Percentiles rank a stretch among this genome's conserved stretches.
phyloP scores from a whole-genome alignment of 176 grass and related monocot species.

The Raddia guianensis region DNA sequence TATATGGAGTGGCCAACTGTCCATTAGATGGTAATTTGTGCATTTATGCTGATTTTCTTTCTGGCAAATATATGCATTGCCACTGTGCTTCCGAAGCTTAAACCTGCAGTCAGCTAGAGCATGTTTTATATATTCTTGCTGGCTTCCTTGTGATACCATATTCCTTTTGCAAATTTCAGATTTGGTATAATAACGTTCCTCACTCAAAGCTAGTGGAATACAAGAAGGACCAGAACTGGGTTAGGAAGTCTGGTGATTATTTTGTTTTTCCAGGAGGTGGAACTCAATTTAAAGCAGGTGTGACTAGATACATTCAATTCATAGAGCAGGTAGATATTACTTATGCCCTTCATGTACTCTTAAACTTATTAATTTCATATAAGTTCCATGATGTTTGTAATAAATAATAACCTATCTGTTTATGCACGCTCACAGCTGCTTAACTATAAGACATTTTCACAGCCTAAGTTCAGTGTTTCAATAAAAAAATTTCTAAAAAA shows the following conservation, averaged over 20 bases:
- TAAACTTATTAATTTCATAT: not conserved
- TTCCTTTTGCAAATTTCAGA: slow-evolving; percentile 50
- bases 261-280: slow-evolving; percentile 86
- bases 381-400: not conserved
- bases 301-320: slow-evolving; percentile 74
- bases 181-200: slow-evolving; percentile 98
- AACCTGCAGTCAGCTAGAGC: slow-evolving; percentile 18
- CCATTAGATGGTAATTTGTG: not conserved
- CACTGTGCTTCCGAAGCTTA: slow-evolving; percentile 12
- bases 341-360: slow-evolving; percentile 27
- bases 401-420: not conserved
- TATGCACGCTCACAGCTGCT: not conserved
- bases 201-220: slow-evolving; percentile 91
- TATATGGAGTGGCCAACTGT: not conserved
- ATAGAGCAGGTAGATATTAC: slow-evolving; percentile 71
- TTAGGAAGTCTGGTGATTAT: slow-evolving; percentile 69
- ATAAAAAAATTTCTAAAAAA: not conserved
- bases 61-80: not conserved
- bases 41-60: not conserved
- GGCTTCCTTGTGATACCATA: slow-evolving; percentile 23
- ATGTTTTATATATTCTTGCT: not conserved
- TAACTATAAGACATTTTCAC: not conserved
- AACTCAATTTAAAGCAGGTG: slow-evolving; percentile 91
- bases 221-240: slow-evolving; percentile 98
- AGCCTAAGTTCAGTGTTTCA: not conserved